These are phyloP conservation scores for Plantago lanceolata DNA, from an alignment of 305 asterid species.

Conservation along the genomic window DNA sequence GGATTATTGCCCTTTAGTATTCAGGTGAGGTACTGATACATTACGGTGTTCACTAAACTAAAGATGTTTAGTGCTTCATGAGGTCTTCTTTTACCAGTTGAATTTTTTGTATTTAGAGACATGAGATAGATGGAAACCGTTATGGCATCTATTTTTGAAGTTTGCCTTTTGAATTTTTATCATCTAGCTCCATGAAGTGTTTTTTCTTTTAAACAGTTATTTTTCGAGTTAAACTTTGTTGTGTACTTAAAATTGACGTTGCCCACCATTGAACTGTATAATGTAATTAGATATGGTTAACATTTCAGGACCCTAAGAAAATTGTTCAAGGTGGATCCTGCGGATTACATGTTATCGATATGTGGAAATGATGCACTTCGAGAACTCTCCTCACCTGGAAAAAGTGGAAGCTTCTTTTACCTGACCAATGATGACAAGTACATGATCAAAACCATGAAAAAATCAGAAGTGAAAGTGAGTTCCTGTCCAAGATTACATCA, in stretches of 20 bases:
- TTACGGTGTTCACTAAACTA: not conserved
- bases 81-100: not conserved
- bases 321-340: slow-evolving; percentile 91
- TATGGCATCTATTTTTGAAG: not conserved
- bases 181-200: not conserved
- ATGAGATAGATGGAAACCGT: not conserved
- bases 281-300: slow-evolving; percentile 10
- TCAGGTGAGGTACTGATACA: slow-evolving; percentile 52
- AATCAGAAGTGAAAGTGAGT: slow-evolving; percentile 90
- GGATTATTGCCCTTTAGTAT: slow-evolving; percentile 89
- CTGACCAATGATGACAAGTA: slow-evolving; percentile 75
- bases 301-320: slow-evolving; percentile 63
- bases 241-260: slow-evolving; percentile 8
- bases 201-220: not conserved
- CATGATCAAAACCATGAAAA: slow-evolving; percentile 90
- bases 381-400: slow-evolving; percentile 85
- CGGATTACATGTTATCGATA: slow-evolving; percentile 87
- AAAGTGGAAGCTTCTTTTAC: slow-evolving; percentile 90
- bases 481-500: slow-evolving; percentile 18
- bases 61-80: not conserved
- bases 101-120: not conserved
- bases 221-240: not conserved
- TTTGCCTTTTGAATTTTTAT: not conserved
- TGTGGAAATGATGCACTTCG: slow-evolving; percentile 83
- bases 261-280: not conserved